Conservation (phyloP, 345 rosid genomes). For the Noccaea caerulescens region DNA sequence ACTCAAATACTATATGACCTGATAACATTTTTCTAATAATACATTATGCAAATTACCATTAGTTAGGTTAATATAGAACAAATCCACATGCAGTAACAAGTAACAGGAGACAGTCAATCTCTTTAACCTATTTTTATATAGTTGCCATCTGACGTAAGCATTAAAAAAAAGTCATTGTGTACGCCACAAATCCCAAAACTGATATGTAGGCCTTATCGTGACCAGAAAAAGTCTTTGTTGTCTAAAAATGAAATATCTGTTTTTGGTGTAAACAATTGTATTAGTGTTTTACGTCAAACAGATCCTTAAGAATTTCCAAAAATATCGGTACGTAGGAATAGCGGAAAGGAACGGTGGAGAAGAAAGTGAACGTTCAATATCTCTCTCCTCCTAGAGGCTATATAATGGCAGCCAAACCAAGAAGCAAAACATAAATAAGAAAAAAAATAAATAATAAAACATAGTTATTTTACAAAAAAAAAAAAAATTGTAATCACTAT, state of each 20-base stretch:
- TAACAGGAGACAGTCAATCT: neutral
- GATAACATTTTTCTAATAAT: neutral
- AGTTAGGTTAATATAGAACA: neutral
- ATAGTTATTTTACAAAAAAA: slow-evolving; percentile 27
- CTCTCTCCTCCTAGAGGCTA: slow-evolving; percentile 21
- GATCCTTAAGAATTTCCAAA: neutral
- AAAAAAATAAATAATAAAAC: neutral
- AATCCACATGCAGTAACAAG: neutral
- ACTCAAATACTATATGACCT: neutral
- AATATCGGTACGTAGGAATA: neutral
- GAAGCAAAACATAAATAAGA: slow-evolving; percentile 17
- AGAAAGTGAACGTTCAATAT: neutral
- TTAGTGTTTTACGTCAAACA: neutral
- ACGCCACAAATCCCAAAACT: neutral
- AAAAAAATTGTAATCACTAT: slow-evolving; percentile 15
- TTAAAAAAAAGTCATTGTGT: neutral
- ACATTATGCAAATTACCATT: neutral
- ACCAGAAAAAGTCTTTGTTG: neutral
- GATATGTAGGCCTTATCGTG: neutral
- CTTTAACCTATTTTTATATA: neutral
- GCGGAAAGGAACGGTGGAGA: slow-evolving; percentile 23
- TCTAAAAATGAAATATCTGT: slow-evolving; percentile 9
- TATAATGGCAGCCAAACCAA: slow-evolving; percentile 23
- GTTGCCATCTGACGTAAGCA: neutral
- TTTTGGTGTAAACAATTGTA: neutral